Percentiles rank a stretch among this genome's conserved stretches.
Evolutionary conservation across 2,329 filamentous ascomycete genomes (phyloP).

Genomic region (Basipetospora sp.): DNA sequence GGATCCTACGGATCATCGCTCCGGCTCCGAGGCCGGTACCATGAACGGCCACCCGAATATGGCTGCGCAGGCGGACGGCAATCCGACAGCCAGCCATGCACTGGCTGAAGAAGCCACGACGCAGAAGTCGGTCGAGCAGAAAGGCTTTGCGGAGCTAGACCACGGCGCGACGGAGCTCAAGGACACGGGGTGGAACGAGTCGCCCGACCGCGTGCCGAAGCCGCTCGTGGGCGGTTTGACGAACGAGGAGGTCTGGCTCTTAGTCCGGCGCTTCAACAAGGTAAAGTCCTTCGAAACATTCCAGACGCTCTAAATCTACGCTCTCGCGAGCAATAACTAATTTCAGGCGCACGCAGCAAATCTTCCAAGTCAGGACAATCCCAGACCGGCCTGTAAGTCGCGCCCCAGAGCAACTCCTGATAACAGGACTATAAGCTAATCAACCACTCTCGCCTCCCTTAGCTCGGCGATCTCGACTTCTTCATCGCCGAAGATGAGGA

Average conservation of each 20-base stretch:
- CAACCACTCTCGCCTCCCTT: no score
- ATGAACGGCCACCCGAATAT: no score
- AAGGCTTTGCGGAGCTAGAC: conserved; percentile 31
- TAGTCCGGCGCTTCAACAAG: conserved; percentile 61
- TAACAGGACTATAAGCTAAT: no score
- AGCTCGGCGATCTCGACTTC: conserved; percentile 56
- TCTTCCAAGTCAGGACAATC: conserved; percentile 54
- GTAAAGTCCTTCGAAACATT: conserved; percentile 9
- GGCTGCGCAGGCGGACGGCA: no score
- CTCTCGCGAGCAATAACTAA: conserved; percentile 23
- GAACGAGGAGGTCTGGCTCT: conserved; percentile 60
- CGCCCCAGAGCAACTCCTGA: no score
- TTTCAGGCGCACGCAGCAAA: conserved; percentile 23
- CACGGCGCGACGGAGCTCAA: conserved; percentile 41
- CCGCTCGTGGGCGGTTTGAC: conserved; percentile 52
- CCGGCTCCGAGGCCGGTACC: no score
- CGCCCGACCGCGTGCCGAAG: conserved; percentile 36
- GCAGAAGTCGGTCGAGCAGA: conserved; percentile 19
- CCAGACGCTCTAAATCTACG: no score
- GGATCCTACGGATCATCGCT: no score
- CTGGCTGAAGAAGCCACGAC: conserved; percentile 18
- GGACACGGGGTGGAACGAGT: conserved; percentile 56
- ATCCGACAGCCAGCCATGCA: conserved; percentile 22
- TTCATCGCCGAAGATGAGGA: conserved; percentile 72
- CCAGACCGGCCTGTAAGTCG: conserved; percentile 15